Evolutionary conservation across 2,329 filamentous ascomycete genomes (phyloP), one percentile per base, ranked within the genome.

Genomic region (Cercospora beticola): DNA sequence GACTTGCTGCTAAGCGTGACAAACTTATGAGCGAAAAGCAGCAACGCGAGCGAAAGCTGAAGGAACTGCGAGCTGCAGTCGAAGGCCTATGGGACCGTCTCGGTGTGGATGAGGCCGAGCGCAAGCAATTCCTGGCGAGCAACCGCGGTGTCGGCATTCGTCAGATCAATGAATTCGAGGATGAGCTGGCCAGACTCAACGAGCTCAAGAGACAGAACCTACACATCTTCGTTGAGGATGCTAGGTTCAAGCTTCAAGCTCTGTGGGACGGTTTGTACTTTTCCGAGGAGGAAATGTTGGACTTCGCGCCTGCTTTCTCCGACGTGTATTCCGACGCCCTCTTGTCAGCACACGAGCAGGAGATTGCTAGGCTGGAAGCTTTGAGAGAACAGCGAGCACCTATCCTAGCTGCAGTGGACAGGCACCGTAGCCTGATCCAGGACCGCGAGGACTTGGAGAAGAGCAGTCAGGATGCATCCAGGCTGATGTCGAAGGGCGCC

Each of bases 241-340:
- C 94, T 21, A 88, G 96, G 49, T 92, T 89, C 81, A 92, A 92
- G 78, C 86, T 99, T 10, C 94, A 98, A 79, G 94, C 96, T 77
- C 87, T 99, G 0, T 99, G 96, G 95, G 95, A 99, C 78, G 86
- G 88, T 0, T 83, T 99, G 1, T 98, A 95, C 83, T 94, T 96
- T 77, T 97, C 92, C 0, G 95, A 99, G 78, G 95, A 99, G 76
- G 95, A 99, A 82, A 98, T 98, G 94, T 88, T 98, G 66, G 94
- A 97, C 74, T 99, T 99, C 75, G 95, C 94, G 0, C 95, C 96
- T 0, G 95, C 94, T 52, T 98, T 98, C 79, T 73, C 74, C 10
- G 95, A 98, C 78, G 94, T 97, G 21, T 97, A 96, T 81, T 97
- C 93, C 75, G 95, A 99, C 79, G 95, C 95, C 4, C 86, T 99